These are phyloP conservation scores for Aspergillus ibericus DNA, from an alignment of 2,329 filamentous ascomycete species.

Conservation along the genomic window DNA sequence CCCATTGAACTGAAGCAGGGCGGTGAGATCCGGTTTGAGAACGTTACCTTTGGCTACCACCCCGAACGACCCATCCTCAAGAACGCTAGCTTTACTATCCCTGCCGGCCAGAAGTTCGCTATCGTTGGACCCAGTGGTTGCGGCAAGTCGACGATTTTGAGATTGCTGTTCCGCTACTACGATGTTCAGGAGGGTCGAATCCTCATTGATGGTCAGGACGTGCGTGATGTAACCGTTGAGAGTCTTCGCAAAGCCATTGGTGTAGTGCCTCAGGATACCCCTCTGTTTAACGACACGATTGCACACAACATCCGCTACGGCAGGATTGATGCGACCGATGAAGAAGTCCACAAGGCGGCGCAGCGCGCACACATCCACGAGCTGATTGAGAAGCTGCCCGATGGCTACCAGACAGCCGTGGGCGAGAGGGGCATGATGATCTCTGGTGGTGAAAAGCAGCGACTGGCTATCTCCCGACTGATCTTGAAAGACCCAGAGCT, in stretches of 20 bases:
- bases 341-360: conserved; percentile 74
- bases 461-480: conserved; percentile 77
- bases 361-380: conserved; percentile 82
- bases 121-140: conserved; percentile 94
- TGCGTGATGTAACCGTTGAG: conserved; percentile 77
- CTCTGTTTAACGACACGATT: conserved; percentile 94
- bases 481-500: conserved; percentile 87
- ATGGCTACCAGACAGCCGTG: conserved; percentile 88
- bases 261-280: conserved; percentile 95
- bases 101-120: conserved; percentile 92
- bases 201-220: conserved; percentile 88
- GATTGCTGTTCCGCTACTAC: conserved; percentile 91
- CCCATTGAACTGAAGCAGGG: conserved; percentile 70
- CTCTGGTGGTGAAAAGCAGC: conserved; percentile 89
- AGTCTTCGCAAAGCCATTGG: conserved; percentile 84
- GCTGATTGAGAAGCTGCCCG: conserved; percentile 73
- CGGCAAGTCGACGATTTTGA: conserved; percentile 90
- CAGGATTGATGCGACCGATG: conserved; percentile 70
- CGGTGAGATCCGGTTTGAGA: conserved; percentile 90
- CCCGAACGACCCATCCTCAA: conserved; percentile 81
- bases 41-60: conserved; percentile 92
- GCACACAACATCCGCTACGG: conserved; percentile 96
- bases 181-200: conserved; percentile 84
- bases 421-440: conserved; percentile 97
- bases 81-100: conserved; percentile 83